These are phyloP conservation scores for Vaccinium vitisidaea DNA, from an alignment of 148 eudicot genomes.

Conservation along the genomic window DNA sequence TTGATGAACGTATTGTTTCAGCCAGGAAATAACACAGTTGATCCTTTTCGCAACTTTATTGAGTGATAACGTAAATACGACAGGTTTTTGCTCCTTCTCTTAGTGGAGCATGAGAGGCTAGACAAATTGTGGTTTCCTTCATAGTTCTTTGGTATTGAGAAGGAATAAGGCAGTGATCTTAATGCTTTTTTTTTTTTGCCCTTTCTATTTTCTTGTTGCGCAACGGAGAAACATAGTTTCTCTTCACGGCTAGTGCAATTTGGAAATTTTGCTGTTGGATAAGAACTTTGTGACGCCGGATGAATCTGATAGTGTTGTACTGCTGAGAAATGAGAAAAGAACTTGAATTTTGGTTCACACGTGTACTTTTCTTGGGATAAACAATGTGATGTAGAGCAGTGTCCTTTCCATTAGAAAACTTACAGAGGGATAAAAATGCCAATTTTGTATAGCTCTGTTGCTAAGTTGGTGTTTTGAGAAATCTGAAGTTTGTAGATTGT, in stretches of 20 bases:
- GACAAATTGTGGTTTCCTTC: not conserved
- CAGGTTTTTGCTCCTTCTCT: conserved; percentile 19
- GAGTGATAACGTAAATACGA: conserved; percentile 7
- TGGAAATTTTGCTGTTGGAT: not conserved
- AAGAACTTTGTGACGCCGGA: not conserved
- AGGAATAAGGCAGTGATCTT: not conserved
- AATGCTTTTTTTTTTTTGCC: not conserved
- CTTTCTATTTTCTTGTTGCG: not conserved
- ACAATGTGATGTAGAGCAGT: not conserved
- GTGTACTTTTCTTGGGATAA: not conserved
- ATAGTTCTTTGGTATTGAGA: conserved; percentile 4
- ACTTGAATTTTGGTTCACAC: not conserved
- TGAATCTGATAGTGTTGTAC: not conserved
- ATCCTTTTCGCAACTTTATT: not conserved
- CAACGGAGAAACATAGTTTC: not conserved
- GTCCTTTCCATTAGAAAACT: not conserved
- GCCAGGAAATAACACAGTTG: not conserved
- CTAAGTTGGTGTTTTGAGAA: not conserved
- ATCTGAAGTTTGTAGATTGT: not conserved
- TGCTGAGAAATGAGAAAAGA: not conserved
- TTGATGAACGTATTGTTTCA: conserved; percentile 12
- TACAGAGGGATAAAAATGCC: not conserved
- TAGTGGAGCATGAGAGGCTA: conserved; percentile 3
- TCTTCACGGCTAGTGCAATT: not conserved
- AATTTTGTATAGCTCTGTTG: not conserved